Percentiles rank a stretch among this genome's conserved stretches.
Conservation (phyloP, 2,329 filamentous ascomycete genomes). For the Talaromyces albobiverticillius region DNA sequence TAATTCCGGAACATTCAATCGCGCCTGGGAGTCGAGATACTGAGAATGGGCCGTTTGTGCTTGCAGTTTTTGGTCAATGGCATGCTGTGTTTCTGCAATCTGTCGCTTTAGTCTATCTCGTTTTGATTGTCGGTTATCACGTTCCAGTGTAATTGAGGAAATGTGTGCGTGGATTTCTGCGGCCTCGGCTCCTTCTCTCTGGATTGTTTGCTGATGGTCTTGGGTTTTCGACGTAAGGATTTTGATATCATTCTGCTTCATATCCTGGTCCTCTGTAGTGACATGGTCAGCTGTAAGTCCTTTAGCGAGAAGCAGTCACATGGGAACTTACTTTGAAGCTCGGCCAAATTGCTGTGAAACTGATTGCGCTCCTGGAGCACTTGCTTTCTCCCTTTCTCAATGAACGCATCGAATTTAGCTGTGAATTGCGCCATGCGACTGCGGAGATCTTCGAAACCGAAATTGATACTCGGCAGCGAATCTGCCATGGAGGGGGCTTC, state of each 20-base stretch:
- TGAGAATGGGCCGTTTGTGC: constrained; percentile 55
- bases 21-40: constrained; percentile 76
- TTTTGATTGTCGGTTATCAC: constrained; percentile 53
- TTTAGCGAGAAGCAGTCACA: neutral
- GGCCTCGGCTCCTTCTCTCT: constrained; percentile 61
- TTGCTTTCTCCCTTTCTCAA: constrained; percentile 83
- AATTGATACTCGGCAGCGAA: constrained; percentile 81
- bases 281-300: neutral
- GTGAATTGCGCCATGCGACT: constrained; percentile 95
- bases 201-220: constrained; percentile 55
- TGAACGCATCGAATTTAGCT: constrained; percentile 85
- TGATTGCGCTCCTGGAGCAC: constrained; percentile 92
- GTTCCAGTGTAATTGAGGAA: constrained; percentile 53
- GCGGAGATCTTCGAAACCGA: constrained; percentile 92
- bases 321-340: constrained; percentile 69
- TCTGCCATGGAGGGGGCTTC: constrained; percentile 61
- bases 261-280: constrained; percentile 78
- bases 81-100: constrained; percentile 50
- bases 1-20: constrained; percentile 88
- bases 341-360: constrained; percentile 84
- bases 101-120: constrained; percentile 56
- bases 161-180: constrained; percentile 62
- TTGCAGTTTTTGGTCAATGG: constrained; percentile 44
- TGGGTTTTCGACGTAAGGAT: constrained; percentile 61
- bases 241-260: constrained; percentile 83